A percentile compares a stretch with the other conserved stretches of the same genome.
These are phyloP conservation scores for Platismatia glauca DNA, from an alignment of 495 filamentous ascomycete species.

Conservation along the genomic window DNA sequence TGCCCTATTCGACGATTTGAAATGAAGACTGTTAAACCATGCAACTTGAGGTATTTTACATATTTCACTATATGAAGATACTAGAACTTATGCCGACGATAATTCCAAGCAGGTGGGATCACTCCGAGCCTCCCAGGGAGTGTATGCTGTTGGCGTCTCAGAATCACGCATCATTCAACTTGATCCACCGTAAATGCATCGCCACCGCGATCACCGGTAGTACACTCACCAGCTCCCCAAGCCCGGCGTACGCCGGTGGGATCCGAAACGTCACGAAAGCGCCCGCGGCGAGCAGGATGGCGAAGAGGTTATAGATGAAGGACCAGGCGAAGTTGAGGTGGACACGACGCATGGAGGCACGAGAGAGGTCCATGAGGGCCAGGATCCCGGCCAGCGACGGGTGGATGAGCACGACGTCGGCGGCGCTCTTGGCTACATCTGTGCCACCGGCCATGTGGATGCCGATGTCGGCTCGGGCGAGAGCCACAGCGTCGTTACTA, in stretches of 20 bases:
- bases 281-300: constrained; percentile 60
- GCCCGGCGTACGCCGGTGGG: constrained; percentile 61
- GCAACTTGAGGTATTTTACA: no score
- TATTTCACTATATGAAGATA: no score
- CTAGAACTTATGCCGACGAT: no score
- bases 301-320: constrained; percentile 64
- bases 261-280: constrained; percentile 58
- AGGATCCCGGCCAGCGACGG: constrained; percentile 44
- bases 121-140: no score
- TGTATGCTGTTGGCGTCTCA: no score
- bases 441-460: constrained; percentile 54
- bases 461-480: constrained; percentile 63
- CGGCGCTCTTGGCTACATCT: constrained; percentile 58
- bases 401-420: constrained; percentile 59
- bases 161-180: no score
- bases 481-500: constrained; percentile 69
- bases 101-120: no score
- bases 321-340: constrained; percentile 67
- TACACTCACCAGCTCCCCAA: constrained; percentile 71
- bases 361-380: constrained; percentile 49
- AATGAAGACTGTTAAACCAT: no score
- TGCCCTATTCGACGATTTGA: no score
- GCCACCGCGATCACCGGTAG: constrained; percentile 60
- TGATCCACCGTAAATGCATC: constrained; percentile 17
- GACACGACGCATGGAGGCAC: constrained; percentile 45